Conservation (phyloP, 768 basidiomycete species). For the Neoboletus brunneissimus region DNA sequence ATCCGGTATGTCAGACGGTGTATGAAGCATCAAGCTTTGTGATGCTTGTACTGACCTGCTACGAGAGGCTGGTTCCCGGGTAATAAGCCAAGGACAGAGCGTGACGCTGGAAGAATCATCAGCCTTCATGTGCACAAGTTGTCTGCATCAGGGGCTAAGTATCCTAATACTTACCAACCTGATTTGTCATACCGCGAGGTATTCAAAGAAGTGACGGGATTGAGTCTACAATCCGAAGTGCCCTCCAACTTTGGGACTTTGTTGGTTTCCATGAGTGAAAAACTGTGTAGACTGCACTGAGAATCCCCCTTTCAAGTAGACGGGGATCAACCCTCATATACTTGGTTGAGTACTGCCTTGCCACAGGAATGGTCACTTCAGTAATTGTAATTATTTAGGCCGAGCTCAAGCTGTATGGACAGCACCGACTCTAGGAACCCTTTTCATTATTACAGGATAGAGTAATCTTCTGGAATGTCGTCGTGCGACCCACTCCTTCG, state of each 20-base stretch:
- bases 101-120: constrained; percentile 10
- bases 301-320: too few species aligned
- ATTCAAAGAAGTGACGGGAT: constrained; percentile 17
- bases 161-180: not conserved
- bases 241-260: not conserved
- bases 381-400: too few species aligned
- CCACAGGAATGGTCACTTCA: too few species aligned
- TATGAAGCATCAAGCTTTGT: not conserved
- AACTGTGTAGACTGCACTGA: too few species aligned
- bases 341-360: too few species aligned
- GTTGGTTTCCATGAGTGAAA: not conserved
- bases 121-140: too few species aligned
- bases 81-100: constrained; percentile 3
- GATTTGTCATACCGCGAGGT: constrained; percentile 13
- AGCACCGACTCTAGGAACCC: too few species aligned
- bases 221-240: not conserved
- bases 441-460: too few species aligned
- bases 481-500: too few species aligned
- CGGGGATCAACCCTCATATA: too few species aligned
- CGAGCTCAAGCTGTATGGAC: too few species aligned
- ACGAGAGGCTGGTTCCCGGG: constrained; percentile 7
- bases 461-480: too few species aligned
- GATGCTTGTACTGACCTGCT: not conserved
- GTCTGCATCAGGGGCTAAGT: not conserved
- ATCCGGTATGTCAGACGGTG: not conserved